phyloP scores from a whole-genome alignment of 768 basidiomycete genomes.

The Leccinum pellstonianum region DNA sequence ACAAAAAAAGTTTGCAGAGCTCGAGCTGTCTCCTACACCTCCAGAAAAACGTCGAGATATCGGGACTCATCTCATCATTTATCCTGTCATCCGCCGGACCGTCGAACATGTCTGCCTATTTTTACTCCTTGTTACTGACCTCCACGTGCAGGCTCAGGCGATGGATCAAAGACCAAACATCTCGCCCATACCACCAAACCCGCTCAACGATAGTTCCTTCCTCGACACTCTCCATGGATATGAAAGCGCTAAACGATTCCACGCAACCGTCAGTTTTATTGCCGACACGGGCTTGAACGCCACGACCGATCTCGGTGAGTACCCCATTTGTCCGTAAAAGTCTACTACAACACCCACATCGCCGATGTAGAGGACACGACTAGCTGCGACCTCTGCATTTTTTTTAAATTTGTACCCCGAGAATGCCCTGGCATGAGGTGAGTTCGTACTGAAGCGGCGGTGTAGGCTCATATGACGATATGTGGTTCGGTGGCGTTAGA shows the following conservation, averaged over 20 bases:
- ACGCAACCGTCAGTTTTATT: too few species aligned
- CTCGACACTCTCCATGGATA: conserved; percentile 90
- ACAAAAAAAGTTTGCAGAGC: conserved; percentile 94
- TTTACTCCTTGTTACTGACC: conserved; percentile 16
- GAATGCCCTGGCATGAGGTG: conserved; percentile 98
- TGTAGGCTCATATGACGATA: conserved; percentile 82
- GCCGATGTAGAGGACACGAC: conserved; percentile 83
- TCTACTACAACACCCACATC: conserved; percentile 87
- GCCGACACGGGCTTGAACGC: too few species aligned
- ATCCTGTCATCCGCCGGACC: conserved; percentile 83
- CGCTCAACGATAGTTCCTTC: conserved; percentile 85
- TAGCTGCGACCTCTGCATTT: conserved; percentile 63
- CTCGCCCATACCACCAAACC: conserved; percentile 59
- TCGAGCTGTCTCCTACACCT: conserved; percentile 94
- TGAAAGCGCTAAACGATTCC: conserved; percentile 27
- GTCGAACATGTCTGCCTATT: conserved; percentile 61
- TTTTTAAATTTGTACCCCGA: conserved; percentile 49
- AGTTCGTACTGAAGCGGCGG: conserved; percentile 27
- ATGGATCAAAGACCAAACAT: conserved; percentile 63
- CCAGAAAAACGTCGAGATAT: conserved; percentile 99
- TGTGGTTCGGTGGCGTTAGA: conserved; percentile 83
- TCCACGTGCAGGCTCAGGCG: conserved; percentile 38
- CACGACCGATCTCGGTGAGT: too few species aligned
- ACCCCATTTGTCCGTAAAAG: conserved; percentile 58
- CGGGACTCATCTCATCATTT: conserved; percentile 88